Conservation (phyloP, 2,329 filamentous ascomycete species). For the Drechslerella dactyloides region DNA sequence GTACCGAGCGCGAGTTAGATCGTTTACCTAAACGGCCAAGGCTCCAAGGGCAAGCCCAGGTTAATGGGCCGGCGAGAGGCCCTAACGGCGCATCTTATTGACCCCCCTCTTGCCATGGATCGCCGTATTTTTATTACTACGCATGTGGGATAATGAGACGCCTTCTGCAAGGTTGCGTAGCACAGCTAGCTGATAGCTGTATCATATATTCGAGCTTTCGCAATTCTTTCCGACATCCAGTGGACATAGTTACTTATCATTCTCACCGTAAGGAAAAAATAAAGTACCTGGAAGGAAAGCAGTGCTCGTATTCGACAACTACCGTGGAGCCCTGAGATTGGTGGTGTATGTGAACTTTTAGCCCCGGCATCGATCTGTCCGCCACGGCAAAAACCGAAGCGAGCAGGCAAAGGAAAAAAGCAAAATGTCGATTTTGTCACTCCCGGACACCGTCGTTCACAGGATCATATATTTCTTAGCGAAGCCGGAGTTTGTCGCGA, state of each 20-base stretch:
- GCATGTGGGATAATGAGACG: conserved; percentile 33
- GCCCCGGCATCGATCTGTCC: conserved; percentile 36
- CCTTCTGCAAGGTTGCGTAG: conserved; percentile 27
- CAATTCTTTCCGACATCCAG: conserved; percentile 45
- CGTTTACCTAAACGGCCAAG: conserved; percentile 47
- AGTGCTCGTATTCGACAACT: conserved; percentile 43
- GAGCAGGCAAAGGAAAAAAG: conserved; percentile 25
- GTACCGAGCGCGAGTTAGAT: conserved; percentile 1
- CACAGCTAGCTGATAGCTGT: conserved; percentile 30
- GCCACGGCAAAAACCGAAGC: conserved; percentile 33
- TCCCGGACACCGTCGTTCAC: conserved; percentile 45
- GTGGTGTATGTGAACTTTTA: conserved; percentile 49
- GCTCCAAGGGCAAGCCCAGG: conserved; percentile 45
- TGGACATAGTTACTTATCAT: conserved; percentile 17
- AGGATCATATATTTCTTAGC: conserved; percentile 50
- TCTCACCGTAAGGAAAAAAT: conserved; percentile 45
- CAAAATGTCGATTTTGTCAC: conserved; percentile 46
- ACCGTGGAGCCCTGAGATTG: conserved; percentile 44
- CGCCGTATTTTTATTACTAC: conserved; percentile 49
- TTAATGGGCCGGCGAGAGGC: conserved; percentile 44
- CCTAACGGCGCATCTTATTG: conserved; percentile 48
- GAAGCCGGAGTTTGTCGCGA: conserved; percentile 45
- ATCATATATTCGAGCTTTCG: conserved; percentile 51
- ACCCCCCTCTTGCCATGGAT: conserved; percentile 39
- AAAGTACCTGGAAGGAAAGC: conserved; percentile 26